A percentile compares a stretch with the other conserved stretches of the same genome.
Conservation (phyloP, 352 stramenopile genomes). For the Albugo laibachii region DNA sequence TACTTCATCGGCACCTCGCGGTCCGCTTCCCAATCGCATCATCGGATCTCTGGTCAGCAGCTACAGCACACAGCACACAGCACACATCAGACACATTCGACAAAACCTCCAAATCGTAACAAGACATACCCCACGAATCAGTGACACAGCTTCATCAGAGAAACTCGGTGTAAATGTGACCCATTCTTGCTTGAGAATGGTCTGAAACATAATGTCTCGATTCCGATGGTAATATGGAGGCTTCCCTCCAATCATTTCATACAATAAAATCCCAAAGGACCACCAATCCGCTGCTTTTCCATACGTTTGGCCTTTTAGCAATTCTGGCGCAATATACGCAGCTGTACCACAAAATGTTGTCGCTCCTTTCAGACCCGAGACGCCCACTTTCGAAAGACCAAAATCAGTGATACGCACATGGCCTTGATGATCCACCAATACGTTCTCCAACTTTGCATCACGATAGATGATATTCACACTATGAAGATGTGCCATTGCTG, state of each 20-base stretch:
- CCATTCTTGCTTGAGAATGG: slow-evolving; percentile 81
- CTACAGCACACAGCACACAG: slow-evolving; percentile 16
- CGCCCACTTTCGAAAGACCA: slow-evolving; percentile 82
- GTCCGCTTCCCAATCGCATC: slow-evolving; percentile 86
- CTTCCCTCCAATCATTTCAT: slow-evolving; percentile 90
- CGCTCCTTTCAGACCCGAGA: slow-evolving; percentile 68
- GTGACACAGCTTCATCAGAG: slow-evolving; percentile 62
- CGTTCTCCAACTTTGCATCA: slow-evolving; percentile 91
- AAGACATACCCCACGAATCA: slow-evolving; percentile 83
- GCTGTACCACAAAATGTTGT: slow-evolving; percentile 88
- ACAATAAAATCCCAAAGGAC: slow-evolving; percentile 88
- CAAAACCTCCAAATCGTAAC: neutral
- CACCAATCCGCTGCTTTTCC: slow-evolving; percentile 88
- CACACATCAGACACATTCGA: slow-evolving; percentile 7
- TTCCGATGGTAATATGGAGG: slow-evolving; percentile 82
- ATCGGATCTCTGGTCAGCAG: slow-evolving; percentile 92
- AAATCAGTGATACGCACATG: slow-evolving; percentile 91
- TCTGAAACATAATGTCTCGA: slow-evolving; percentile 84
- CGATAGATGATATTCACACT: slow-evolving; percentile 91
- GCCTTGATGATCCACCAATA: slow-evolving; percentile 86
- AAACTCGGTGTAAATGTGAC: slow-evolving; percentile 93
- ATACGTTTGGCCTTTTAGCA: slow-evolving; percentile 80
- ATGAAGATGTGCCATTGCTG: slow-evolving; percentile 81
- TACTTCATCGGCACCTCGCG: slow-evolving; percentile 74
- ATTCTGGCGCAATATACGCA: slow-evolving; percentile 85